Evolutionary conservation across 1,284 basidiomycete genomes (phyloP), one percentile per base, ranked within the genome.

Genomic region (Tilletia indica): DNA sequence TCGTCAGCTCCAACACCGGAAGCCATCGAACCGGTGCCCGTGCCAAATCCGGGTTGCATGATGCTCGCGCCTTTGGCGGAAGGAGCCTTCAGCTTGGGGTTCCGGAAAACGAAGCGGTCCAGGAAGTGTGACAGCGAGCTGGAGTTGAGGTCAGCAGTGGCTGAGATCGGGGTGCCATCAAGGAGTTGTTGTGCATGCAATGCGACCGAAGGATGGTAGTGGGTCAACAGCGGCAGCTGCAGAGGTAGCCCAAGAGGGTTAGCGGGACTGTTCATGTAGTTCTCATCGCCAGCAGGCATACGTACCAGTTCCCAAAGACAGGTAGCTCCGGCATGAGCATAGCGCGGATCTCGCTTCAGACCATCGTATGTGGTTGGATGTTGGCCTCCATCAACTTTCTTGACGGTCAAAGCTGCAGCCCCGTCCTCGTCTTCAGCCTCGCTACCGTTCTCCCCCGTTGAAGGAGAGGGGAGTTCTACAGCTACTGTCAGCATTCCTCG

Each of bases 61-160:
- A 80, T 79, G 67, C 79, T 80, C 2, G 92, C 92, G 73, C 91
- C 93, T 2, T 90, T 88, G 31, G 39, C 45, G 4, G 94, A 92
- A 76, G 91, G 92, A 12, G 86, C 82, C 3, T 89, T 82, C 85
- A 95, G 93, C 87, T 98, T 99, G 1, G 95, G 92, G 84, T 98
- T 98, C 83, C 94, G 93, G 87, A 94, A 98, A 39, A 98, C 92
- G 85, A 92, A 91, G 36, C 89, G 87, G 81, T 96, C 94, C 45
- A 96, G 87, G 88, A 97, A 96, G 79, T 93, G 93, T 1, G 93
- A 91, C 21, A 98, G 89, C 0, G 94, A 96, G 87, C 97, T 94
- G 72, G 94, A 90, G 11, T 92, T 91, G 69, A 99, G 90, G 84
- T 99, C 95, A 0, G 93, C 89, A 8, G 89, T 91, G 21, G 92